These are phyloP conservation scores for Neltuma alba DNA, from an alignment of 306 rosid species.

Conservation along the genomic window DNA sequence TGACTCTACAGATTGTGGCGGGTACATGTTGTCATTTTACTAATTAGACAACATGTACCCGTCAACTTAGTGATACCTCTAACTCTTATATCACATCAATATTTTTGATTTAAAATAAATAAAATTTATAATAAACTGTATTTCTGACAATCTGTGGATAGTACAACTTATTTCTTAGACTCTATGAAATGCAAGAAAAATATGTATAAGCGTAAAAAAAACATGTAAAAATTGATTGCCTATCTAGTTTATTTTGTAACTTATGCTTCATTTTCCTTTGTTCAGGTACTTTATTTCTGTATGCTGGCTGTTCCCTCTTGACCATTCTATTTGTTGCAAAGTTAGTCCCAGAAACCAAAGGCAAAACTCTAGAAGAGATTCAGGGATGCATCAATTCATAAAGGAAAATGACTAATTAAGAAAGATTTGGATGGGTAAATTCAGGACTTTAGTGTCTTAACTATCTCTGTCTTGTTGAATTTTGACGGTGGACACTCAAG, in stretches of 20 bases:
- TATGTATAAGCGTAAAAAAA: no score
- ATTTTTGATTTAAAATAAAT: neutral
- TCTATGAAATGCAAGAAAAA: no score
- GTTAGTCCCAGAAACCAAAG: slow-evolving; percentile 85
- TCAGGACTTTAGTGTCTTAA: slow-evolving; percentile 1
- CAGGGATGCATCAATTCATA: slow-evolving; percentile 62
- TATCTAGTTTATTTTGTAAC: neutral
- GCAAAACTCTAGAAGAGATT: slow-evolving; percentile 81
- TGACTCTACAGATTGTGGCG: no score
- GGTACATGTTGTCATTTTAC: no score
- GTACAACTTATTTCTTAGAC: no score
- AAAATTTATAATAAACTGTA: neutral
- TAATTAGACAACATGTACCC: no score
- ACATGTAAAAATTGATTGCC: neutral
- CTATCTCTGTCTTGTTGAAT: no score
- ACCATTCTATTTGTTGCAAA: slow-evolving; percentile 67
- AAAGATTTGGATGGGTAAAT: neutral
- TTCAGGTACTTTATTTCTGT: slow-evolving; percentile 70
- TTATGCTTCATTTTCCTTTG: slow-evolving; percentile 3
- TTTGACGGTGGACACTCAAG: slow-evolving; percentile 14
- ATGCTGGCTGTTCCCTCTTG: slow-evolving; percentile 61
- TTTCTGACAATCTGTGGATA: neutral
- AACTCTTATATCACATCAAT: no score
- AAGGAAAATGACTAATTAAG: neutral
- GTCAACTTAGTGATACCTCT: no score